These are phyloP conservation scores for Oenanthe sinensis DNA, from an alignment of 129 eudicot species.

Conservation along the genomic window DNA sequence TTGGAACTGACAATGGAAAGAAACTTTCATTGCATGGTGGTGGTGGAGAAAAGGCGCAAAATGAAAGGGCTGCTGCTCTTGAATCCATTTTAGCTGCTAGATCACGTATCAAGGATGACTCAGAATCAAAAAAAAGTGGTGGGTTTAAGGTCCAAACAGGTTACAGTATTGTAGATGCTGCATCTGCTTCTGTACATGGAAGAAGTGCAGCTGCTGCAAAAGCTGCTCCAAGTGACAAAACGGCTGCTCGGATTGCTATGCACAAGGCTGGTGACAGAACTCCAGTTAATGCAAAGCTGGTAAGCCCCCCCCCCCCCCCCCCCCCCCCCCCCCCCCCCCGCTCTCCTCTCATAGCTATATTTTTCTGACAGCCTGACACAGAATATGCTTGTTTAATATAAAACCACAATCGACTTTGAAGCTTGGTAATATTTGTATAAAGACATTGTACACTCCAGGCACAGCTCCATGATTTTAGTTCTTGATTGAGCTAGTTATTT, in stretches of 20 bases:
- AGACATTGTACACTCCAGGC: background rate
- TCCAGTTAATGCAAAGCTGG: conserved; percentile 88
- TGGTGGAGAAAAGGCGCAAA: conserved; percentile 86
- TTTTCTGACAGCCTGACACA: background rate
- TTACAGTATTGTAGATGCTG: conserved; percentile 92
- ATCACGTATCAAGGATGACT: conserved; percentile 74
- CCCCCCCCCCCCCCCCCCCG: background rate
- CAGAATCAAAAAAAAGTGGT: conserved; percentile 36
- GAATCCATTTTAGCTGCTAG: conserved; percentile 77
- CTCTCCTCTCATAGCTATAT: background rate
- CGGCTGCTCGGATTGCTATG: conserved; percentile 94
- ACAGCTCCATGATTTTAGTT: background rate
- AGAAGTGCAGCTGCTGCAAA: conserved; percentile 97
- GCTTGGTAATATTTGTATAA: background rate
- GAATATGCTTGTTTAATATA: background rate
- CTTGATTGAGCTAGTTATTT: background rate
- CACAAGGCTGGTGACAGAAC: conserved; percentile 97
- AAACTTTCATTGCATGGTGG: conserved; percentile 91
- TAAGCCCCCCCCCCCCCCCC: conserved; percentile 17
- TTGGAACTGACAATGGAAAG: conserved; percentile 83
- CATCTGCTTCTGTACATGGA: conserved; percentile 98
- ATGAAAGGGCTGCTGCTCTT: conserved; percentile 92
- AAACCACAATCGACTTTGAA: background rate
- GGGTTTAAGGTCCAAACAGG: conserved; percentile 37
- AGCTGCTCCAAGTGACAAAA: conserved; percentile 71